Percentiles rank a stretch among this genome's conserved stretches.
Conservation (phyloP, 352 stramenopile genomes). For the Globisporangium camurandrum region DNA sequence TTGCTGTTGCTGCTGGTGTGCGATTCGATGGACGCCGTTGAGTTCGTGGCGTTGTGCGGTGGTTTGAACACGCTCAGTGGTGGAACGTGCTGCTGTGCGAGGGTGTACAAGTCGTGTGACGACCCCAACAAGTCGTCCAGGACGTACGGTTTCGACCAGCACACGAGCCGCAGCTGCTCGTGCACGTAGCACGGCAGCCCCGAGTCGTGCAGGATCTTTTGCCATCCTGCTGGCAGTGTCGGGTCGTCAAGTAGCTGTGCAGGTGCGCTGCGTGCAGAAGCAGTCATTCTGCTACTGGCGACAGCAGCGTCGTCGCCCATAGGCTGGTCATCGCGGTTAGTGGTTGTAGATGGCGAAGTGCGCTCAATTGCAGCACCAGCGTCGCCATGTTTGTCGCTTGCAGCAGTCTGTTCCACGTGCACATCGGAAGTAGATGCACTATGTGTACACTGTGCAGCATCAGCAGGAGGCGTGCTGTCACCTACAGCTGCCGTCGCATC, state of each 20-base stretch:
- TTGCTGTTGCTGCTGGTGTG: too few species aligned
- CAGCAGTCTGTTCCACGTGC: slow-evolving; percentile 37
- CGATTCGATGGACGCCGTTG: background rate
- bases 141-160: slow-evolving; percentile 66
- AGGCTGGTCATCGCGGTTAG: slow-evolving; percentile 6
- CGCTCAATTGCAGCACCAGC: too few species aligned
- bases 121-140: slow-evolving; percentile 27
- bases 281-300: slow-evolving; percentile 3
- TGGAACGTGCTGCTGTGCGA: slow-evolving; percentile 54
- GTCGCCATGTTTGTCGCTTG: too few species aligned
- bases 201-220: slow-evolving; percentile 51
- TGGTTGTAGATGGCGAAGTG: background rate
- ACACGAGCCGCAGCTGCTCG: slow-evolving; percentile 37
- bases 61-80: slow-evolving; percentile 53
- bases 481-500: slow-evolving; percentile 15
- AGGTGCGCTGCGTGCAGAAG: too few species aligned
- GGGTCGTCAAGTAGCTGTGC: too few species aligned
- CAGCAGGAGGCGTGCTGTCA: background rate
- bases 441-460: background rate
- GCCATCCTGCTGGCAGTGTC: slow-evolving; percentile 54
- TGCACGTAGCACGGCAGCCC: slow-evolving; percentile 69
- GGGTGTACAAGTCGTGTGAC: slow-evolving; percentile 23
- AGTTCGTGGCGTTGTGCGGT: slow-evolving; percentile 1
- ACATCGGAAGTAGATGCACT: slow-evolving; percentile 25
- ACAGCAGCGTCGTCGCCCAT: slow-evolving; percentile 1